Evolutionary conservation across 768 basidiomycete species (phyloP).

Genomic region (Pisolithus orientalis): DNA sequence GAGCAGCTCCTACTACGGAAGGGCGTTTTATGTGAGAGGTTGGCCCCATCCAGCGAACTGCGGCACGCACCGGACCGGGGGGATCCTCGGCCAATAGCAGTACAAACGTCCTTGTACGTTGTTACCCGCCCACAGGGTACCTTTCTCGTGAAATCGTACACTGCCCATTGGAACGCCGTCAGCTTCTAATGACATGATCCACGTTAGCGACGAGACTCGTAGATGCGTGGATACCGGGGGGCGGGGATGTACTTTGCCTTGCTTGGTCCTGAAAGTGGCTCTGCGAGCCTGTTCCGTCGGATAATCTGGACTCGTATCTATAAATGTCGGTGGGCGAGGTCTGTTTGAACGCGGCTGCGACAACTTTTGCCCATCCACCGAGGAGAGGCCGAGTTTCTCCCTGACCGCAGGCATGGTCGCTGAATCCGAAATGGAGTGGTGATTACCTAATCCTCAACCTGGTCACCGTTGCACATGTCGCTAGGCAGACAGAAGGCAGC

Average conservation of each 20-base stretch:
- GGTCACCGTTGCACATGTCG: too few species aligned
- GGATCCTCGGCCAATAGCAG: constrained; percentile 46
- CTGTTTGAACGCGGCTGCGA: too few species aligned
- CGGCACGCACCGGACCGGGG: constrained; percentile 53
- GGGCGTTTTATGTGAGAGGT: neutral
- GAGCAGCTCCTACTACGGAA: constrained; percentile 50
- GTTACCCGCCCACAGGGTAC: constrained; percentile 49
- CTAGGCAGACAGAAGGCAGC: too few species aligned
- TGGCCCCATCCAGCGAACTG: neutral
- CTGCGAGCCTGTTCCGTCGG: neutral
- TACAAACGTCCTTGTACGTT: constrained; percentile 51
- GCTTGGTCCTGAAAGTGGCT: neutral
- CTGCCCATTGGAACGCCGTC: constrained; percentile 52
- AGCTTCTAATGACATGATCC: constrained; percentile 31
- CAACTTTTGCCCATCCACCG: too few species aligned
- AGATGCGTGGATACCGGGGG: neutral
- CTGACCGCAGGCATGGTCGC: too few species aligned
- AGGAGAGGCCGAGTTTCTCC: too few species aligned
- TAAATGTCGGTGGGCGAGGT: too few species aligned
- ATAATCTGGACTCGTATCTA: neutral
- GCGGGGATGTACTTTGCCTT: neutral
- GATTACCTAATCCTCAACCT: too few species aligned
- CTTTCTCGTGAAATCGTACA: constrained; percentile 46
- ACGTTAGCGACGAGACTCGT: neutral
- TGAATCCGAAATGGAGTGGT: too few species aligned